phyloP scores from a whole-genome alignment of 176 grass and related monocot species.

The Alopecurus myosuroides region DNA sequence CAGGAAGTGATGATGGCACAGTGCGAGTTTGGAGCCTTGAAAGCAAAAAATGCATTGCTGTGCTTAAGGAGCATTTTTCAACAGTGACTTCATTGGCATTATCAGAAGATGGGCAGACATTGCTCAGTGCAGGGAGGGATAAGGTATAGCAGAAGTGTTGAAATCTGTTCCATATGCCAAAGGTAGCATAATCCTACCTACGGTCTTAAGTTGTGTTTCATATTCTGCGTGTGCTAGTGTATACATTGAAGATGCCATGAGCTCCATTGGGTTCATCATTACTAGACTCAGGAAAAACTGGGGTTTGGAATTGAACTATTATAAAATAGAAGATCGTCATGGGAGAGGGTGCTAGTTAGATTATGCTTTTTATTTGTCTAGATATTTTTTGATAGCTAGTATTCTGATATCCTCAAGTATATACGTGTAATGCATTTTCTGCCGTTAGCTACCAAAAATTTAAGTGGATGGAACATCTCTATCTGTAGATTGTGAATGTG shows the following conservation, averaged over 20 bases:
- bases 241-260: background rate
- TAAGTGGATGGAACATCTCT: constrained; percentile 18
- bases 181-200: background rate
- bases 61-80: constrained; percentile 78
- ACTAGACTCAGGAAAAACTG: background rate
- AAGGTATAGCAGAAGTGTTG: constrained; percentile 41
- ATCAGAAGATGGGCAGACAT: constrained; percentile 68
- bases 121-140: constrained; percentile 91
- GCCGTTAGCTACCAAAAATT: constrained; percentile 9
- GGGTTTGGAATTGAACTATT: background rate
- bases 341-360: background rate
- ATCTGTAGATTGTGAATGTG: constrained; percentile 73
- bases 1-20: constrained; percentile 74
- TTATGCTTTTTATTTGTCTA: background rate
- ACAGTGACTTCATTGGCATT: constrained; percentile 77
- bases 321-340: background rate
- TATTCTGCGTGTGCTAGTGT: constrained; percentile 1
- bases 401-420: constrained; percentile 3
- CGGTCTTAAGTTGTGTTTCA: background rate
- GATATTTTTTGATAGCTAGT: background rate
- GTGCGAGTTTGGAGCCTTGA: constrained; percentile 84
- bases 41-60: constrained; percentile 73
- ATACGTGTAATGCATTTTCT: constrained; percentile 20
- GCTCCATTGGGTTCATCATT: background rate
- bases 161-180: background rate